A percentile compares a stretch with the other conserved stretches of the same genome.
Conservation (phyloP, 2,329 filamentous ascomycete genomes). For the Ceratocystis papillata region DNA sequence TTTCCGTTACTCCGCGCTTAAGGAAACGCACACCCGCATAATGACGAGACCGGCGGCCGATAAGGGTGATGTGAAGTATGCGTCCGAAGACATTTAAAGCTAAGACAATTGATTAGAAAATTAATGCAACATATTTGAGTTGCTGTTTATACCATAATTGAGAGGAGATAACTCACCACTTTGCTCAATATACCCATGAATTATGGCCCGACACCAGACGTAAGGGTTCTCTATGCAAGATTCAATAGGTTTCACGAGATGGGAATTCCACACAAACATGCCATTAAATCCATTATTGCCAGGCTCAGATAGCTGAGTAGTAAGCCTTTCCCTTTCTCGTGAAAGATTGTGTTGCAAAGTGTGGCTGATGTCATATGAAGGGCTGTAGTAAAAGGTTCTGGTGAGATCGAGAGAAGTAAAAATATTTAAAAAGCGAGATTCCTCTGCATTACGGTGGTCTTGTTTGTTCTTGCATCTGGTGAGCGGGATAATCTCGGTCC, state of each 20-base stretch:
- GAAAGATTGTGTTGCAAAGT: slow-evolving; percentile 89
- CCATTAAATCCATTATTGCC: slow-evolving; percentile 49
- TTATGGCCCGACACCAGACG: slow-evolving; percentile 92
- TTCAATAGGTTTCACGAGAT: slow-evolving; percentile 68
- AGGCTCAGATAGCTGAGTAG: slow-evolving; percentile 32
- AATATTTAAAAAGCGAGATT: slow-evolving; percentile 78
- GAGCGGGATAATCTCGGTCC: slow-evolving; percentile 79
- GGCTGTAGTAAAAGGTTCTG: slow-evolving; percentile 94
- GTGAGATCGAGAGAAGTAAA: slow-evolving; percentile 84
- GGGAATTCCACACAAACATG: slow-evolving; percentile 98
- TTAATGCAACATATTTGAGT: slow-evolving; percentile 56
- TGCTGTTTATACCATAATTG: background rate
- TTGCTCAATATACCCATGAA: slow-evolving; percentile 94
- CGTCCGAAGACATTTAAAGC: slow-evolving; percentile 71
- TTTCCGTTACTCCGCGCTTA: slow-evolving; percentile 87
- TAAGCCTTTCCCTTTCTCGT: slow-evolving; percentile 61
- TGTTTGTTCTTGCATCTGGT: slow-evolving; percentile 64
- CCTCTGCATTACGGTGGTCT: slow-evolving; percentile 73
- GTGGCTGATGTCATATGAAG: slow-evolving; percentile 89
- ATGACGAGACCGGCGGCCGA: slow-evolving; percentile 80
- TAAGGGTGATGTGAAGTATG: slow-evolving; percentile 82
- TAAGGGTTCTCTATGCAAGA: slow-evolving; percentile 65
- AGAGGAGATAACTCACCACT: slow-evolving; percentile 39
- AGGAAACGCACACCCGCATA: slow-evolving; percentile 92
- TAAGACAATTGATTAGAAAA: slow-evolving; percentile 56